Conservation (phyloP, 2,329 filamentous ascomycete species). For the Colletotrichum karsti region DNA sequence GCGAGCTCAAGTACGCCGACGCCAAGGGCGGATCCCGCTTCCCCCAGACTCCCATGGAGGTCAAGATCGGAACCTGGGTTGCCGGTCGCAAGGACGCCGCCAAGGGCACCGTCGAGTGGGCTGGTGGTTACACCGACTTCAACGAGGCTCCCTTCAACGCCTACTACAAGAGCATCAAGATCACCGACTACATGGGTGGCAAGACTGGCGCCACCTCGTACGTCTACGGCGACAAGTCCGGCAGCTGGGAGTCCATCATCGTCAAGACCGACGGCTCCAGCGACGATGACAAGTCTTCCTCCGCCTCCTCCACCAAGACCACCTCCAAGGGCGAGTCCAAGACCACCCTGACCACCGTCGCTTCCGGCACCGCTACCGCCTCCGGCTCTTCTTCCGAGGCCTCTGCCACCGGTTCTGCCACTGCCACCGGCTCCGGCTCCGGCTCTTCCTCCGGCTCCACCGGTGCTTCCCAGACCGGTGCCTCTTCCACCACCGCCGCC, state of each 20-base stretch:
- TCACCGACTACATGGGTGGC: conserved; percentile 64
- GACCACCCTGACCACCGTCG: conserved; percentile 26
- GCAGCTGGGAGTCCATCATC: conserved; percentile 60
- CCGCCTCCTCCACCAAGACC: conserved; percentile 28
- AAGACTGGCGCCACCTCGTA: conserved; percentile 58
- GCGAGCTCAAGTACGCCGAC: conserved; percentile 70
- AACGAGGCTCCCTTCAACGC: conserved; percentile 59
- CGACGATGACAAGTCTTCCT: conserved; percentile 26
- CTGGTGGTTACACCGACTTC: conserved; percentile 67
- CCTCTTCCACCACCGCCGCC: background rate
- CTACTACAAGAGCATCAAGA: conserved; percentile 65
- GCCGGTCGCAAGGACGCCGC: conserved; percentile 66
- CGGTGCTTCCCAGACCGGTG: background rate
- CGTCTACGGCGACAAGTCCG: conserved; percentile 57
- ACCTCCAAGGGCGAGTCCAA: conserved; percentile 28
- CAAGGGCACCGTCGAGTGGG: conserved; percentile 76
- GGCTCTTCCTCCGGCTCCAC: conserved; percentile 2
- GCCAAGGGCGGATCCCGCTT: conserved; percentile 67
- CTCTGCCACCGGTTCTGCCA: conserved; percentile 5
- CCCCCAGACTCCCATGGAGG: conserved; percentile 78
- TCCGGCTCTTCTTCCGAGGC: conserved; percentile 2
- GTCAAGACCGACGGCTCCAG: conserved; percentile 39
- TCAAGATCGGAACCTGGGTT: conserved; percentile 76
- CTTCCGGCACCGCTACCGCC: conserved; percentile 15
- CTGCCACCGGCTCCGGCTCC: background rate